phyloP scores from a whole-genome alignment of 2,329 filamentous ascomycete species.

The Hymenoscyphus fraxineus region DNA sequence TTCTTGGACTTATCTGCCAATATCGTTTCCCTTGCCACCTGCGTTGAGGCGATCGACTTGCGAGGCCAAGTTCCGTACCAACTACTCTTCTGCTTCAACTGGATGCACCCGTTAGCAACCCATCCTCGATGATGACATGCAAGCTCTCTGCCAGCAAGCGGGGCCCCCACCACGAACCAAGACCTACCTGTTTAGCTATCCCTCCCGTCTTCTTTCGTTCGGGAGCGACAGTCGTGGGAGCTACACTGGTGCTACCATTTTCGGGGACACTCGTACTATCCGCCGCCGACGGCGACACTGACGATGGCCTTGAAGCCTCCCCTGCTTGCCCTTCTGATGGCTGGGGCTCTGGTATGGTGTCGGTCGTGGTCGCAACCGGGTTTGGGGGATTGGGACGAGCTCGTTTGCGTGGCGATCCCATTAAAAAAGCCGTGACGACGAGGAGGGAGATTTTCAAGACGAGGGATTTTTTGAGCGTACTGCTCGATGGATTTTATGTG shows the following conservation, averaged over 20 bases:
- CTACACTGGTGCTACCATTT: not conserved
- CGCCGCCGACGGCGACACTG: not conserved
- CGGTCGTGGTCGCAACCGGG: constrained; percentile 9
- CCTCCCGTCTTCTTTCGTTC: not conserved
- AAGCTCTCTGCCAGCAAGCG: constrained; percentile 10
- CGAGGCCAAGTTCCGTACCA: constrained; percentile 62
- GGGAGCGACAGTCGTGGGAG: not conserved
- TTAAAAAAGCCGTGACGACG: constrained; percentile 10
- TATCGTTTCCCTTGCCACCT: constrained; percentile 58
- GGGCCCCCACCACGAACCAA: constrained; percentile 12
- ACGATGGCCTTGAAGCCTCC: constrained; percentile 1
- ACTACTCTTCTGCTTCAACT: constrained; percentile 39
- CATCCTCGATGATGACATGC: not conserved
- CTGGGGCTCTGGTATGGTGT: not conserved
- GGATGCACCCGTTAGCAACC: constrained; percentile 9
- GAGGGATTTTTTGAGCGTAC: not conserved
- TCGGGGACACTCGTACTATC: constrained; percentile 1
- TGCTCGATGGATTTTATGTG: not conserved
- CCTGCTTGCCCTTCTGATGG: not conserved
- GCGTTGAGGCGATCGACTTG: constrained; percentile 57
- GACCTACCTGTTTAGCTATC: constrained; percentile 4
- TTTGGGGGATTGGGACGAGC: constrained; percentile 22
- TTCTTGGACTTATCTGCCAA: constrained; percentile 44
- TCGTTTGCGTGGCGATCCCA: constrained; percentile 31
- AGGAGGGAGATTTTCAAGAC: not conserved